Conservation (phyloP, 2,329 filamentous ascomycete genomes). For the Hymenoscyphus albidus region DNA sequence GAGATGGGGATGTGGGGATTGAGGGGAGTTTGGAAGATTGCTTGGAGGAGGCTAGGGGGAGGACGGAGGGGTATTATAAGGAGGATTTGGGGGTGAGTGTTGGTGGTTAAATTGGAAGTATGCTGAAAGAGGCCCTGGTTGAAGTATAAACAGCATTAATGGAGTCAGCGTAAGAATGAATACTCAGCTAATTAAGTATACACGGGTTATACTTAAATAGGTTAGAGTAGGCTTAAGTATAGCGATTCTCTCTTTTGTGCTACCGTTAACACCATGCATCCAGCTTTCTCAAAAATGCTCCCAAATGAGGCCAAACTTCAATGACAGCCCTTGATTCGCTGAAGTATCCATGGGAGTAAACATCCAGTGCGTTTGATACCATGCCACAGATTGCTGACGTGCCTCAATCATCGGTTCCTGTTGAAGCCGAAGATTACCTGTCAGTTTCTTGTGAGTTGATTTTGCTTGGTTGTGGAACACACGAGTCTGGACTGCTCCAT, state of each 20-base stretch:
- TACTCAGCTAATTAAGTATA: too few relatives aligned
- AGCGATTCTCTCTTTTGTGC: too few relatives aligned
- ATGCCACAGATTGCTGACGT: background rate
- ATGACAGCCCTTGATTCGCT: background rate
- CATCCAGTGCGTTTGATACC: background rate
- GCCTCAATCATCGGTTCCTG: background rate
- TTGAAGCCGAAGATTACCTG: background rate
- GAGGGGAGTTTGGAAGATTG: slow-evolving; percentile 25
- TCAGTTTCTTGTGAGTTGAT: background rate
- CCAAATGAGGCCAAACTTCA: too few relatives aligned
- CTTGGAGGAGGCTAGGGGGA: slow-evolving; percentile 25
- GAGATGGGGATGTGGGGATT: slow-evolving; percentile 36
- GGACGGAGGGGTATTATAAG: slow-evolving; percentile 28
- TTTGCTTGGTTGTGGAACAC: background rate
- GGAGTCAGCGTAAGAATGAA: too few relatives aligned
- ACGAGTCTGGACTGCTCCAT: background rate
- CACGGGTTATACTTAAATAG: too few relatives aligned
- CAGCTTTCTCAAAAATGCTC: too few relatives aligned
- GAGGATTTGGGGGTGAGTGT: slow-evolving; percentile 20
- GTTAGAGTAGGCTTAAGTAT: too few relatives aligned
- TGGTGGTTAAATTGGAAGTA: background rate
- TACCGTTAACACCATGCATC: too few relatives aligned
- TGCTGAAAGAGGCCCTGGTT: too few relatives aligned
- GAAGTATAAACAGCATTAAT: too few relatives aligned
- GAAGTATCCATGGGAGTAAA: background rate